A percentile compares a stretch with the other conserved stretches of the same genome.
phyloP scores from a whole-genome alignment of 2,329 filamentous ascomycete species.

The Aspergillus sp. region DNA sequence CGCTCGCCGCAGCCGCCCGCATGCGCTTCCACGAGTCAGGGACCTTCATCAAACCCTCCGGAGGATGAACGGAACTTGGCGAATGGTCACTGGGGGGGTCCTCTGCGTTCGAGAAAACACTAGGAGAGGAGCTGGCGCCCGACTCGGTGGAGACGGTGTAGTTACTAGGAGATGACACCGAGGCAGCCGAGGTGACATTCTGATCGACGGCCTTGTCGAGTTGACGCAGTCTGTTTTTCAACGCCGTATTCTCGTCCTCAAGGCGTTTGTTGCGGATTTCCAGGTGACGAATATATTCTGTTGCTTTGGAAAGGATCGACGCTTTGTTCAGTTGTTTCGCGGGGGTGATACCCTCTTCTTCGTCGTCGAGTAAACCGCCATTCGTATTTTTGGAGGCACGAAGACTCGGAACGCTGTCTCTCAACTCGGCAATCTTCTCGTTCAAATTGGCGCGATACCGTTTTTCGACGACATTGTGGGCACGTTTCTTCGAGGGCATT shows the following conservation, averaged over 20 bases:
- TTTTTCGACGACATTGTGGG: constrained; percentile 98
- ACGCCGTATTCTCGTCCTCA: constrained; percentile 72
- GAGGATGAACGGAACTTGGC: constrained; percentile 30
- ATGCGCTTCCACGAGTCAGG: constrained; percentile 44
- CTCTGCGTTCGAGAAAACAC: constrained; percentile 40
- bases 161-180: constrained; percentile 41
- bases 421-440: constrained; percentile 89
- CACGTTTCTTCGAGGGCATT: constrained; percentile 78
- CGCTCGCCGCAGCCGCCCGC: constrained; percentile 32
- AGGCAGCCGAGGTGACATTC: constrained; percentile 34
- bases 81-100: constrained; percentile 32
- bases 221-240: constrained; percentile 78
- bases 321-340: constrained; percentile 97
- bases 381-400: constrained; percentile 66
- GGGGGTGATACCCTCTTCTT: constrained; percentile 79
- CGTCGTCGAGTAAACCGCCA: constrained; percentile 55
- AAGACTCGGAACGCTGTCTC: constrained; percentile 88
- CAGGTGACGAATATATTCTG: constrained; percentile 90
- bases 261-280: constrained; percentile 86
- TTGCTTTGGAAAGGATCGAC: constrained; percentile 92
- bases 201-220: constrained; percentile 61
- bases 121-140: constrained; percentile 35
- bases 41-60: constrained; percentile 43
- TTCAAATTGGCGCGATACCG: constrained; percentile 94
- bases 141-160: constrained; percentile 38